A percentile compares a stretch with the other conserved stretches of the same genome.
Conservation (phyloP, 2,329 filamentous ascomycete species). For the Ceratocystis cubensis region DNA sequence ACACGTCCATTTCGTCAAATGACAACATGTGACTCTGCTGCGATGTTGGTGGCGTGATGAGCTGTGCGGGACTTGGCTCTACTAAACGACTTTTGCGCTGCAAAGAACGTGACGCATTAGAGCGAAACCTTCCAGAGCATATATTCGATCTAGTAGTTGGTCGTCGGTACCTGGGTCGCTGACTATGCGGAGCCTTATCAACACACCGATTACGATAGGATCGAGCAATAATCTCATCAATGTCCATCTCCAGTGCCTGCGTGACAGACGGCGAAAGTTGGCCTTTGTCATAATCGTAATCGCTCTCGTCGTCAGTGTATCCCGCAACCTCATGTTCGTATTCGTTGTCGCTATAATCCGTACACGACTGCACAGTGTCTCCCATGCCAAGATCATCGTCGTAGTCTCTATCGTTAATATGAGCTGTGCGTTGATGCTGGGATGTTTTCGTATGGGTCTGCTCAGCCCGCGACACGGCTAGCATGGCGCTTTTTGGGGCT, state of each 20-base stretch:
- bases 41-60: conserved; percentile 16
- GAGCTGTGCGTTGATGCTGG: neutral
- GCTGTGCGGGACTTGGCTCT: neutral
- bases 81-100: neutral
- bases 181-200: neutral
- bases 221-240: conserved; percentile 16
- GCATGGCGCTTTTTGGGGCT: conserved; percentile 18
- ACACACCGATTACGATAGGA: conserved; percentile 4
- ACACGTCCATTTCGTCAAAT: conserved; percentile 12
- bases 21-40: conserved; percentile 3
- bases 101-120: neutral
- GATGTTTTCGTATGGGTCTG: neutral
- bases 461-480: conserved; percentile 9
- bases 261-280: conserved; percentile 12
- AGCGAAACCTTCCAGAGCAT: neutral
- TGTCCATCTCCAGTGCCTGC: conserved; percentile 16
- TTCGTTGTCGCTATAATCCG: neutral
- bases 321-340: conserved; percentile 4
- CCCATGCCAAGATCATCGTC: conserved; percentile 5
- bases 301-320: neutral
- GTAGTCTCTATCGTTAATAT: neutral
- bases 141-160: neutral
- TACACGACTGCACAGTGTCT: neutral
- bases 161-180: neutral
- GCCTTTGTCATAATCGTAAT: conserved; percentile 3